Percentiles rank a stretch among this genome's conserved stretches.
These are phyloP conservation scores for Parastagonospora avenae DNA, from an alignment of 2,329 filamentous ascomycete genomes.

Conservation along the genomic window DNA sequence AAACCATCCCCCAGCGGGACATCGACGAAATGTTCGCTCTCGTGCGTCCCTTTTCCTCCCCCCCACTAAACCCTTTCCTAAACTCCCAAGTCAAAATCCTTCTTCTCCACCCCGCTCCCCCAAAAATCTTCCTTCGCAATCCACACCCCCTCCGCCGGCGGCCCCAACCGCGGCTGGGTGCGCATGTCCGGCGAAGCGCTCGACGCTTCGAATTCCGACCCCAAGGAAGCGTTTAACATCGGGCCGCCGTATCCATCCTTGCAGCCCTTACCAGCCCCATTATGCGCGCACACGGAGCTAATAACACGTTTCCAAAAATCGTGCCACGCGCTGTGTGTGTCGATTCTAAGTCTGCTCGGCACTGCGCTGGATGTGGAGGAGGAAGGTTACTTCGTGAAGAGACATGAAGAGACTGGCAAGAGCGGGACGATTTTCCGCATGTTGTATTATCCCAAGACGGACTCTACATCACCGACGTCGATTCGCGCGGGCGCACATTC, in stretches of 20 bases:
- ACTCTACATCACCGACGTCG: slow-evolving; percentile 45
- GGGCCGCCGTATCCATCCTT: slow-evolving; percentile 67
- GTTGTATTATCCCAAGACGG: slow-evolving; percentile 57
- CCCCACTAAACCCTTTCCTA: too few relatives aligned
- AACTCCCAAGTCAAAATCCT: slow-evolving; percentile 64
- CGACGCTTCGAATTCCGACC: slow-evolving; percentile 83
- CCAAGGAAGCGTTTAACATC: slow-evolving; percentile 86
- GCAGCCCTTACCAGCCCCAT: slow-evolving; percentile 74
- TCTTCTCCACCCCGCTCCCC: slow-evolving; percentile 72
- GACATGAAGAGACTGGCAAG: slow-evolving; percentile 61
- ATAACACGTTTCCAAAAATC: slow-evolving; percentile 70
- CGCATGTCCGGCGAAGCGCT: slow-evolving; percentile 87
- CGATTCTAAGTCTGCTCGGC: slow-evolving; percentile 77
- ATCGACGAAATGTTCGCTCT: slow-evolving; percentile 76
- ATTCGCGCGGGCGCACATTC: slow-evolving; percentile 90
- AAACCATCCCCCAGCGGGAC: slow-evolving; percentile 68
- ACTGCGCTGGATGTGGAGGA: slow-evolving; percentile 68
- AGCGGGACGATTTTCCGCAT: slow-evolving; percentile 58
- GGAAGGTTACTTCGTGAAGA: slow-evolving; percentile 63
- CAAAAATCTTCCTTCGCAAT: slow-evolving; percentile 80
- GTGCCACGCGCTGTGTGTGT: slow-evolving; percentile 75
- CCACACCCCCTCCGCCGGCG: slow-evolving; percentile 58
- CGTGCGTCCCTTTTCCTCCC: slow-evolving; percentile 54
- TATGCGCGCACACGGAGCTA: slow-evolving; percentile 64
- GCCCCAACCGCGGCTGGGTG: slow-evolving; percentile 85